Percentiles rank a stretch among this genome's conserved stretches.
Evolutionary conservation across 805 yeast species (phyloP).

Genomic region (Sporopachydermia quercuum): DNA sequence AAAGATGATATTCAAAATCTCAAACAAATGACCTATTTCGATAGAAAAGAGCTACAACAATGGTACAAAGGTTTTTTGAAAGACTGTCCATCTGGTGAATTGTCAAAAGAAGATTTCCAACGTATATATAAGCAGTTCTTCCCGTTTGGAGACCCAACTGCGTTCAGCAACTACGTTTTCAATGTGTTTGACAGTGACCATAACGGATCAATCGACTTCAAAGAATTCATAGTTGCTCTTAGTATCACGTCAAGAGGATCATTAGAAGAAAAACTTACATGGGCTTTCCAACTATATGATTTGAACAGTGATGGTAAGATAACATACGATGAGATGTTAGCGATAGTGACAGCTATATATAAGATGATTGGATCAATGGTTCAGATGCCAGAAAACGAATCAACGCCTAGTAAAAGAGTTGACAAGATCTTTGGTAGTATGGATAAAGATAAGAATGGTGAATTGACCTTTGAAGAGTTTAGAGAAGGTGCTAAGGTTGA

Average conservation of each 20-base stretch:
- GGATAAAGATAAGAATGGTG: slow-evolving; percentile 57
- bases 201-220: slow-evolving; percentile 74
- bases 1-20: slow-evolving; percentile 78
- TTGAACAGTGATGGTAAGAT: slow-evolving; percentile 65
- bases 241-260: slow-evolving; percentile 74
- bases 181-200: slow-evolving; percentile 76
- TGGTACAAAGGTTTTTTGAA: slow-evolving; percentile 95
- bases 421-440: slow-evolving; percentile 62
- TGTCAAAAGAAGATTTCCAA: slow-evolving; percentile 75
- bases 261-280: slow-evolving; percentile 65
- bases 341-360: slow-evolving; percentile 71
- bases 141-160: slow-evolving; percentile 95
- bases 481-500: slow-evolving; percentile 67
- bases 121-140: slow-evolving; percentile 92
- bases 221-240: slow-evolving; percentile 79
- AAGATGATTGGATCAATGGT: slow-evolving; percentile 96
- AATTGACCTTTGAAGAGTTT: slow-evolving; percentile 73
- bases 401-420: slow-evolving; percentile 80
- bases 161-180: slow-evolving; percentile 78
- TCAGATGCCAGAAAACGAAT: slow-evolving; percentile 72
- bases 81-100: slow-evolving; percentile 86
- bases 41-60: slow-evolving; percentile 86
- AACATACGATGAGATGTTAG: slow-evolving; percentile 61
- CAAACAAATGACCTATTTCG: slow-evolving; percentile 79
- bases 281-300: slow-evolving; percentile 88